Evolutionary conservation across 2,329 filamentous ascomycete species (phyloP), one percentile per base, ranked within the genome.

Genomic region (Colletotrichum sp.): DNA sequence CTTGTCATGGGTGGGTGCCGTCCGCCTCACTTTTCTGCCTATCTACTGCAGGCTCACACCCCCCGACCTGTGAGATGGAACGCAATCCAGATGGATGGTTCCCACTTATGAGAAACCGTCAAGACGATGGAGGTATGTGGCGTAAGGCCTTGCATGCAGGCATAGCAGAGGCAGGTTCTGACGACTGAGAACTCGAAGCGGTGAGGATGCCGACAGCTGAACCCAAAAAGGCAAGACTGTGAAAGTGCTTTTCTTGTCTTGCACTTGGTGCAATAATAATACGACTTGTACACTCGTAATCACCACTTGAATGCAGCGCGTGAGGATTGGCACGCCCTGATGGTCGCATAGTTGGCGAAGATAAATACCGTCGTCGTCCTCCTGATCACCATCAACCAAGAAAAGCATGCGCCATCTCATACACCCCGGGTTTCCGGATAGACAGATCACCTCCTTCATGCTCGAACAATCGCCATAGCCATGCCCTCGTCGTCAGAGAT

Each of bases 401-500:
- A 65, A 63, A 13, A 55, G 24, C 59, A 26, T 60, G 64, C 39
- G 55, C 63, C 60, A 67, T 72, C 68, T 63, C 32, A 30, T 52
- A 65, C 28, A 39, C 32, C 68, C 30, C 63, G 32, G 62, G 24
- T 30, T 26, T 32, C 55, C 16, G 66, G 67, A 62, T 24, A 62
- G 44, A 67, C 62, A 71, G 36, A 66, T 76, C 71, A 57, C 32
- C 24, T 62, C n/a, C 39, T 22, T 22, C 44, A 71, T 63, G 71
- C 32, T 36, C 32, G 13, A 32, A 70, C 16, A 63, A 63, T 63
- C 30, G 28, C 48, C 13, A 18, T 55, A 67, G 60, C 16, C 75
- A 75, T 75, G 74, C 32, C 74, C 60, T 69, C 68, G 44, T 44
- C 81, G n/a, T 77, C 79, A 66, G 78, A 82, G 68, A 87, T 90